Evolutionary conservation across 2,329 filamentous ascomycete genomes (phyloP).

Genomic region (Scytalidium lignicola): DNA sequence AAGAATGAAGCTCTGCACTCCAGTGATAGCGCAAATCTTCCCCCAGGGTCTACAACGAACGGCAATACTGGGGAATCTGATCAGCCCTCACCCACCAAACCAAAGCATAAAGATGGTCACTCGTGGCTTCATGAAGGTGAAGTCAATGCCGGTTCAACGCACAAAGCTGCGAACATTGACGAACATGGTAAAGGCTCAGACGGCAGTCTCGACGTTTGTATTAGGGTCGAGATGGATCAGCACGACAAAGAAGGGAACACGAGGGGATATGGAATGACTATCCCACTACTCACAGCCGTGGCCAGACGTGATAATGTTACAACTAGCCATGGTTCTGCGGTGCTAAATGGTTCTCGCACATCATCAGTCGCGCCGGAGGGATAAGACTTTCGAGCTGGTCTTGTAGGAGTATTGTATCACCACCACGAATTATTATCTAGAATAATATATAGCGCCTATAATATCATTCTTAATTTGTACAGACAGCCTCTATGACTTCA

Average conservation of each 20-base stretch:
- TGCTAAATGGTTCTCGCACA: not conserved
- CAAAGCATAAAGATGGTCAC: conserved; percentile 59
- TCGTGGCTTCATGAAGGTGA: conserved; percentile 72
- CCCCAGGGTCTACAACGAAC: conserved; percentile 1
- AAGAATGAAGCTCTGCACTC: not conserved
- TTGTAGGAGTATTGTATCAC: not conserved
- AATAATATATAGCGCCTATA: too few species aligned
- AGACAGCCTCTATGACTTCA: too few species aligned
- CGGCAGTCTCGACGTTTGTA: conserved; percentile 69
- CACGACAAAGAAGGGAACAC: conserved; percentile 76
- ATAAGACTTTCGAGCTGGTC: not conserved
- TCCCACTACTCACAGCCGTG: conserved; percentile 47
- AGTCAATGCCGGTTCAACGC: conserved; percentile 68
- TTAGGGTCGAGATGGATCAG: conserved; percentile 85
- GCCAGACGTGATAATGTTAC: not conserved
- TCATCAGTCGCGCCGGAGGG: not conserved
- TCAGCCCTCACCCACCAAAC: conserved; percentile 13
- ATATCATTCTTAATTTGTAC: too few species aligned
- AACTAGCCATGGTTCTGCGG: not conserved
- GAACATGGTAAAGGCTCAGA: conserved; percentile 50
- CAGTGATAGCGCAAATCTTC: not conserved
- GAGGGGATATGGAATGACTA: conserved; percentile 74
- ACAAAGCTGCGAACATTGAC: conserved; percentile 62
- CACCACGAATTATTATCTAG: not conserved
- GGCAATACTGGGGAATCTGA: conserved; percentile 1